These are phyloP conservation scores for Pleurotus salmoneostramineus DNA, from an alignment of 768 basidiomycete species.

Conservation along the genomic window DNA sequence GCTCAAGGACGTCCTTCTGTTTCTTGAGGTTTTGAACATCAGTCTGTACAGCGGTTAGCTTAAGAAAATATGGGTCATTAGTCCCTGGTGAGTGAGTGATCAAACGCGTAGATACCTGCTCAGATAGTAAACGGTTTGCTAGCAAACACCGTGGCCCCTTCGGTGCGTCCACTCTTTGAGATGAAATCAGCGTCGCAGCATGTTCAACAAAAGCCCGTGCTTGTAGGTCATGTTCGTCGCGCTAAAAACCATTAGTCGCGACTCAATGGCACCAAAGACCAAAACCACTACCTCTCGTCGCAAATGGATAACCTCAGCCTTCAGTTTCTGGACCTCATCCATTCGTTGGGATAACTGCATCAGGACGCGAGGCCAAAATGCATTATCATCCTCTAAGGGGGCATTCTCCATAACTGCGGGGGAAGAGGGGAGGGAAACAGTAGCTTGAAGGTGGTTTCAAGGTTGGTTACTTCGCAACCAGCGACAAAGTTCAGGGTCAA, in stretches of 20 bases:
- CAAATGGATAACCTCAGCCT: neutral
- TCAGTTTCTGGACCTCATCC: neutral
- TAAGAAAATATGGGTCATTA: neutral
- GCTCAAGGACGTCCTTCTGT: neutral
- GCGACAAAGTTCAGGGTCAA: neutral
- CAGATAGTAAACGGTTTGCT: neutral
- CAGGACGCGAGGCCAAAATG: constrained; percentile 1
- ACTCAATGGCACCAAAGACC: neutral
- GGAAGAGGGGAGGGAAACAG: neutral
- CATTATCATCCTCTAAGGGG: neutral
- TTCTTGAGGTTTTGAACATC: neutral
- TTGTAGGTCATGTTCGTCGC: constrained; percentile 3
- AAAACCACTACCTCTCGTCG: neutral
- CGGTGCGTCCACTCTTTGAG: neutral
- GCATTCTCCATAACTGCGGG: neutral
- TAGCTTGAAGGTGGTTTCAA: neutral
- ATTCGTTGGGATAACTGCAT: neutral
- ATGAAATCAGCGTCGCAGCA: neutral
- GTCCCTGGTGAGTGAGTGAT: neutral
- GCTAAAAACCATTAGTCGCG: neutral
- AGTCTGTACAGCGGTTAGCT: neutral
- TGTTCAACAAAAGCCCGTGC: constrained; percentile 2
- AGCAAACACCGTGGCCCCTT: neutral
- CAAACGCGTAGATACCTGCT: neutral
- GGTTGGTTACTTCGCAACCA: neutral